These are phyloP conservation scores for Tubosaeta sp. DNA, from an alignment of 768 basidiomycete species.

Conservation along the genomic window DNA sequence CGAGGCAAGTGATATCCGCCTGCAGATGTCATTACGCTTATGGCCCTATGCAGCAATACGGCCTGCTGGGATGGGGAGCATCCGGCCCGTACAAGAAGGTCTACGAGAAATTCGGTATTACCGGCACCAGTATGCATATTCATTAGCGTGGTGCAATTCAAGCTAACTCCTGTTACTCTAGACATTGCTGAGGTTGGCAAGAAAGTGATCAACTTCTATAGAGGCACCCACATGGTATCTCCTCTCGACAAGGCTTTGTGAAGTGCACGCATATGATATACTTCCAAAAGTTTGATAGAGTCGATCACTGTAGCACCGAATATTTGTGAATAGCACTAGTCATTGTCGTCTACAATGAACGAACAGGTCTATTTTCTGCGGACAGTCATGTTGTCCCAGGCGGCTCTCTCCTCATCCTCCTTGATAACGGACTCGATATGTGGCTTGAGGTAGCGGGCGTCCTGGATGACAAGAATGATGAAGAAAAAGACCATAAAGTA, in stretches of 20 bases:
- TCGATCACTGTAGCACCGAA: constrained; percentile 10
- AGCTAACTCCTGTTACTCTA: constrained; percentile 21
- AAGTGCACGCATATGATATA: not conserved
- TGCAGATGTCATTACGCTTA: not conserved
- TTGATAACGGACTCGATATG: constrained; percentile 66
- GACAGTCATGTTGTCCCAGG: constrained; percentile 79
- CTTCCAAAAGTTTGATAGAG: not conserved
- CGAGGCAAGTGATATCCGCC: constrained; percentile 43
- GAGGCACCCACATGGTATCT: constrained; percentile 65
- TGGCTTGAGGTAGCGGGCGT: constrained; percentile 83
- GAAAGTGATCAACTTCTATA: constrained; percentile 87
- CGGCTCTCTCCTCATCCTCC: constrained; percentile 72
- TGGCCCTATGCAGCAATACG: constrained; percentile 51
- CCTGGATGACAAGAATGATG: constrained; percentile 45
- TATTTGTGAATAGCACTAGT: constrained; percentile 12
- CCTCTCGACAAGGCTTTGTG: constrained; percentile 73
- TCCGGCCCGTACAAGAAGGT: constrained; percentile 89
- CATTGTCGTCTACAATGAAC: constrained; percentile 21
- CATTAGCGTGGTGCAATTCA: not conserved
- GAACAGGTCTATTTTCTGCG: constrained; percentile 53
- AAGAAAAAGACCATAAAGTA: constrained; percentile 4
- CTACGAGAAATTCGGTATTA: constrained; percentile 88
- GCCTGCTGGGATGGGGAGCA: constrained; percentile 74
- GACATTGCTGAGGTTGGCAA: constrained; percentile 79
- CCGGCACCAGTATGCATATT: constrained; percentile 56